Conservation (phyloP, 257 asterid species). For the Ophiorrhiza pumila region DNA sequence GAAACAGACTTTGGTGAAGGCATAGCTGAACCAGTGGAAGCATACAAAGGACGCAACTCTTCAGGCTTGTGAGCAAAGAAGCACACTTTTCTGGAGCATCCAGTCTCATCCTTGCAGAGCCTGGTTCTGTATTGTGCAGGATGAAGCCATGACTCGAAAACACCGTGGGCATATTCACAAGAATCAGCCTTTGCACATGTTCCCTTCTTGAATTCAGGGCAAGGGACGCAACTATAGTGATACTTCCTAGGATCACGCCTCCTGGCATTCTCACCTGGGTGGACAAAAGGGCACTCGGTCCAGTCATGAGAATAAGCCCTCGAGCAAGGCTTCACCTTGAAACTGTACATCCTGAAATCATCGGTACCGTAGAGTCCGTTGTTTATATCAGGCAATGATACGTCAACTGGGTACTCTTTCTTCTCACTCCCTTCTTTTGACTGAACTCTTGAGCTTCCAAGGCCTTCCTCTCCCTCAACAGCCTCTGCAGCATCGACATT, state of each 20-base stretch:
- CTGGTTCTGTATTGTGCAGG: conserved; percentile 92
- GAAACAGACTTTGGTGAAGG: conserved; percentile 64
- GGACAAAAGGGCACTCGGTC: conserved; percentile 57
- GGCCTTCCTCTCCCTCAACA: conserved; percentile 34
- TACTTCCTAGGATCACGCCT: conserved; percentile 63
- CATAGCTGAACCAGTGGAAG: conserved; percentile 81
- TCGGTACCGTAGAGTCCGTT: conserved; percentile 43
- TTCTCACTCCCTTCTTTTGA: conserved; percentile 41
- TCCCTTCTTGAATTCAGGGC: conserved; percentile 94
- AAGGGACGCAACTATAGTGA: conserved; percentile 72
- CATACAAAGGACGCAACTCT: conserved; percentile 72
- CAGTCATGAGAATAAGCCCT: conserved; percentile 59
- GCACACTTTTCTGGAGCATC: conserved; percentile 79
- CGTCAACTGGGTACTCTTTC: conserved; percentile 69
- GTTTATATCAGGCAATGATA: conserved; percentile 47
- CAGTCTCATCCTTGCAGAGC: conserved; percentile 83
- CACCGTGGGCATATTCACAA: conserved; percentile 93
- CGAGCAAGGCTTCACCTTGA: conserved; percentile 55
- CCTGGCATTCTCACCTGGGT: conserved; percentile 52
- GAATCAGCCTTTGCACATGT: conserved; percentile 56
- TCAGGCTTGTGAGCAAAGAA: conserved; percentile 81
- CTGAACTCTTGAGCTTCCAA: conserved; percentile 16
- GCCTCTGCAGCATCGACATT: conserved; percentile 36
- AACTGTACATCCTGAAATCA: conserved; percentile 53
- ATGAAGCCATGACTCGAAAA: conserved; percentile 93